Base-by-base conservation (phyloP, 208 protist genomes). In the Leishmania gerbilli region DNA sequence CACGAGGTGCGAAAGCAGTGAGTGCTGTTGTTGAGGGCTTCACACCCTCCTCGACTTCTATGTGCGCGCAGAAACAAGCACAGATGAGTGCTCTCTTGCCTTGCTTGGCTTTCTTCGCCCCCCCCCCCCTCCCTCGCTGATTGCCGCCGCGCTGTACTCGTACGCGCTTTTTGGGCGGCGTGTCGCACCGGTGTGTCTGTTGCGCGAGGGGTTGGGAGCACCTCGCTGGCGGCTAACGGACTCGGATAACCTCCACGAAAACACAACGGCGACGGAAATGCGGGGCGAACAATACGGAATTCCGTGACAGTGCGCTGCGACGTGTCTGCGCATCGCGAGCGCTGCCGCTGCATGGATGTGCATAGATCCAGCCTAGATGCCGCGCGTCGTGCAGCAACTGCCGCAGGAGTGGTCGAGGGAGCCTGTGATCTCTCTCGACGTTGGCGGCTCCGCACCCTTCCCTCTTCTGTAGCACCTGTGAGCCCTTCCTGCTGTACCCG, bases 11-110 rank as follows among this genome's bases (percentile, higher is more conserved):
- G 62, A 24, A 3, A 31, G 24, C 56, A 62, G 56, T 19, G 34
- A 69, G 21, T 81, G n/a, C 58, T n/a, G 34, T 80, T 68, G 31
- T 21, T 2, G 45, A 71, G 65, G n/a, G n/a, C 53, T 9, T 42
- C 40, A 45, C 65, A 79, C 8, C 47, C 24, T 45, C 31, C 42
- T 34, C 15, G 9, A 45, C 42, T 34, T n/a, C 24, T 40, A 9
- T 40, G 31, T 68, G 31, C 62, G 27, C 45, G 34, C 76, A 58
- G n/a, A 65, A 34, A 40, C 56, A 8, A n/a, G 9, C 56, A 31
- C 49, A 47, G 67, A 71, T n/a, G 56, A 56, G 34, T 31, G n/a
- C 49, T 80, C 71, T 27, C n/a, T 58, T 80, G 65, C 68, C 31
- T 83, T 76, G 5, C 65, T 53, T 45, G 17, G 55, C 31, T 80